Percentiles rank a stretch among this genome's conserved stretches.
Evolutionary conservation across 768 basidiomycete genomes (phyloP).

Genomic region (Scleroderma bovista): DNA sequence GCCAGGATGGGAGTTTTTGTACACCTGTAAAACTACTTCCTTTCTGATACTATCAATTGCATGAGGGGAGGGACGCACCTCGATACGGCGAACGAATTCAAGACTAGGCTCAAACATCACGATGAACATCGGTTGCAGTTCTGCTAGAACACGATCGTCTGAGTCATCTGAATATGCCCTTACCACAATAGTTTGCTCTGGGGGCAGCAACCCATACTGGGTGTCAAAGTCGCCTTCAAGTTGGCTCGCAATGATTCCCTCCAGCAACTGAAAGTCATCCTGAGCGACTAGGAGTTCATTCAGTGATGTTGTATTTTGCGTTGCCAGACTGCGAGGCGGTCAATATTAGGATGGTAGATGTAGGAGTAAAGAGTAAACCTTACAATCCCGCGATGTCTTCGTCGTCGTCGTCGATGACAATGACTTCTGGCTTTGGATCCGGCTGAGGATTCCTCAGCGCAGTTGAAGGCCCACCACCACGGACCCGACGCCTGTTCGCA

Average conservation of each 20-base stretch:
- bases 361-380: slow-evolving; percentile 19
- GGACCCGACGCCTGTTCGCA: slow-evolving; percentile 63
- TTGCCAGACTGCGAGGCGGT: slow-evolving; percentile 11
- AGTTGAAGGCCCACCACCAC: slow-evolving; percentile 58
- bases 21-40: slow-evolving; percentile 50
- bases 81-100: slow-evolving; percentile 87
- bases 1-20: slow-evolving; percentile 78
- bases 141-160: slow-evolving; percentile 83
- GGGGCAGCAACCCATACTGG: slow-evolving; percentile 72
- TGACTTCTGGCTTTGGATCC: slow-evolving; percentile 5
- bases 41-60: neutral
- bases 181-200: slow-evolving; percentile 79
- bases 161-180: slow-evolving; percentile 88
- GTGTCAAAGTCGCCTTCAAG: slow-evolving; percentile 61
- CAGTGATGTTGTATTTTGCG: slow-evolving; percentile 9
- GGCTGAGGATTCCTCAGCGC: slow-evolving; percentile 8
- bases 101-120: slow-evolving; percentile 95
- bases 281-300: slow-evolving; percentile 14
- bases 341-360: neutral
- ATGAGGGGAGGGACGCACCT: slow-evolving; percentile 46
- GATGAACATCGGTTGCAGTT: slow-evolving; percentile 86
- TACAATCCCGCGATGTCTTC: slow-evolving; percentile 55
- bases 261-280: slow-evolving; percentile 18
- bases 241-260: slow-evolving; percentile 24
- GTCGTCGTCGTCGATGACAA: slow-evolving; percentile 14